These are phyloP conservation scores for Odontarrhena argentea DNA, from an alignment of 345 rosid species.

Conservation along the genomic window DNA sequence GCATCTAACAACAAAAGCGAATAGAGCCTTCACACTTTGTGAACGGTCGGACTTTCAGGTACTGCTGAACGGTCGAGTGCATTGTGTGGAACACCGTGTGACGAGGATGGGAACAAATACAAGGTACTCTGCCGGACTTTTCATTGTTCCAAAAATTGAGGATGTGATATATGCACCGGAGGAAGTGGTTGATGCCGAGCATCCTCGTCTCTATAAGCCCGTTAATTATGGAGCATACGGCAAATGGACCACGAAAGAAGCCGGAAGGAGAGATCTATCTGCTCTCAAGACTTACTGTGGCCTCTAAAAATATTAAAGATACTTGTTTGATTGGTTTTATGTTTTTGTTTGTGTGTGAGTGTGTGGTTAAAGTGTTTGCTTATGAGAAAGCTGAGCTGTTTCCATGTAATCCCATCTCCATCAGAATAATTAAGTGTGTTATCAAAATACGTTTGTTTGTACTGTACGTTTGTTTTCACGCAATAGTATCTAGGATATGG, in stretches of 20 bases:
- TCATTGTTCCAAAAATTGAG: neutral
- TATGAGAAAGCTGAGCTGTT: too few species aligned
- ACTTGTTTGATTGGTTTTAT: too few species aligned
- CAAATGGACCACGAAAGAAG: slow-evolving; percentile 2
- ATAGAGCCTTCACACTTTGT: too few species aligned
- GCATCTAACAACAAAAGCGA: too few species aligned
- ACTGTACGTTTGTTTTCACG: too few species aligned
- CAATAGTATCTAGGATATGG: too few species aligned
- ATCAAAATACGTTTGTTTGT: too few species aligned
- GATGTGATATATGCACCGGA: slow-evolving; percentile 1
- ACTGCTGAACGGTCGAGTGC: slow-evolving; percentile 33
- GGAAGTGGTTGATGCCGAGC: slow-evolving; percentile 1
- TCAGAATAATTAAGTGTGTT: too few species aligned
- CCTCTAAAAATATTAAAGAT: neutral
- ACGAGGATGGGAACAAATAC: slow-evolving; percentile 23
- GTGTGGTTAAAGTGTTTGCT: too few species aligned
- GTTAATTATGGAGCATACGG: slow-evolving; percentile 20
- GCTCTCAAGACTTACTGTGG: slow-evolving; percentile 36
- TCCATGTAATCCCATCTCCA: too few species aligned
- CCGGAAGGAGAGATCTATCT: slow-evolving; percentile 6
- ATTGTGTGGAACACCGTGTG: slow-evolving; percentile 34
- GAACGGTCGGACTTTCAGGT: slow-evolving; percentile 25
- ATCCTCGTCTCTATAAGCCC: slow-evolving; percentile 11
- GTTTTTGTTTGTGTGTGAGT: too few species aligned
- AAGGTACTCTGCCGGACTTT: slow-evolving; percentile 35